phyloP scores from a whole-genome alignment of 768 basidiomycete genomes.

The Russula compacta region DNA sequence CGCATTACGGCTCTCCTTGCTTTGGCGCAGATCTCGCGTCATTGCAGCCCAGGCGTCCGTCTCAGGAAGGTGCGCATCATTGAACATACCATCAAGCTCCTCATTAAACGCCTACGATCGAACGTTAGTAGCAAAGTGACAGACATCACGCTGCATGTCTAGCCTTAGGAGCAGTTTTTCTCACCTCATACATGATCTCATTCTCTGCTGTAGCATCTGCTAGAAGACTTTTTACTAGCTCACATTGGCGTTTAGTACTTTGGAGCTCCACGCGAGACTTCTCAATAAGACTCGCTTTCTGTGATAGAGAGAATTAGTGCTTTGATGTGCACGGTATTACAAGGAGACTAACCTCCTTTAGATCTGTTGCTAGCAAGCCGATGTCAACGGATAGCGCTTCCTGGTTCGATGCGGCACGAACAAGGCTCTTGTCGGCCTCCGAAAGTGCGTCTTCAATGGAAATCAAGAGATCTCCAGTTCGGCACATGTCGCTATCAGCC shows the following conservation, averaged over 20 bases:
- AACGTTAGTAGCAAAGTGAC: not conserved
- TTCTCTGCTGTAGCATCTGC: conserved; percentile 77
- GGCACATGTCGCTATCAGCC: conserved; percentile 11
- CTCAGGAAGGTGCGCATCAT: conserved; percentile 71
- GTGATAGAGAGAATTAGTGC: not conserved
- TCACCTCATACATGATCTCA: conserved; percentile 87
- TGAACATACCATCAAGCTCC: conserved; percentile 86
- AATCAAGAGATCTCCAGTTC: conserved; percentile 31
- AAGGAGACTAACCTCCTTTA: conserved; percentile 45
- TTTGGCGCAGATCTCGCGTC: conserved; percentile 57
- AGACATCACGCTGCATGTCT: too few species aligned
- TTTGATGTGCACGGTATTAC: not conserved
- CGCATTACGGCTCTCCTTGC: conserved; percentile 71
- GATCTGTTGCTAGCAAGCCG: conserved; percentile 38
- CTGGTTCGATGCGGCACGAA: conserved; percentile 43
- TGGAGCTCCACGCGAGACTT: conserved; percentile 55
- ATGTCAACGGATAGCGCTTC: conserved; percentile 47
- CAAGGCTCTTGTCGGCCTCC: conserved; percentile 51
- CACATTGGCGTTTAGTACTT: conserved; percentile 62
- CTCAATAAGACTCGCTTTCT: conserved; percentile 61
- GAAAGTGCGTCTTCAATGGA: conserved; percentile 44
- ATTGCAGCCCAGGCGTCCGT: conserved; percentile 79
- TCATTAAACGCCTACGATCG: conserved; percentile 77
- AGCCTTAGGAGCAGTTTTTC: conserved; percentile 18
- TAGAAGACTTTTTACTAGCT: conserved; percentile 68